Evolutionary conservation across 139 green algal species (phyloP), one percentile per base, ranked within the genome.

Genomic region (Penium margaritaceum): DNA sequence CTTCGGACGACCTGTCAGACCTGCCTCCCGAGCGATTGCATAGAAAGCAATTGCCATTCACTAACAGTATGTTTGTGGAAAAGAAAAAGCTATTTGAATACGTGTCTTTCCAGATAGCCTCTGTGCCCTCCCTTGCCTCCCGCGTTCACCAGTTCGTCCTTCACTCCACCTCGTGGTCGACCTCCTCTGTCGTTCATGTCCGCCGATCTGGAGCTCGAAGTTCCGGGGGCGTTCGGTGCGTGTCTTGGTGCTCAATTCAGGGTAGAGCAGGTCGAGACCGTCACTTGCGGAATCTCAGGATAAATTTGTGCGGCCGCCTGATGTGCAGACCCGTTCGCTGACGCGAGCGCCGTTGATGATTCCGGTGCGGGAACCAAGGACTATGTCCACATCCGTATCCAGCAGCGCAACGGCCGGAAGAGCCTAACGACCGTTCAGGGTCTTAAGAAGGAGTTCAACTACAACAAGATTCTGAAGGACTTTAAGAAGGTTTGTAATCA

Each of bases 401-500:
- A 99, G 84, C 94, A 96, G 76, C 85, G 94, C 66, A 99, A 99
- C 87, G 94, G 94, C 70, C 89, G 90, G 57, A 99, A 99, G 83
- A 90, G 74, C 29, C 82, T 99, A 87, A 99, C 94, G 1, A 99
- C 94, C 5, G 87, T 98, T 1, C 91, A 92, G 85, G 77, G 53
- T 29, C 29, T 83, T 3, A 88, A 93, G 63, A 85, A 94, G 77
- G 81, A 75, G 2, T 97, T 93, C 72, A 93, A 98, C 70, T 95
- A 97, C 83, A 96, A 96, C 82, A 97, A 97, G 32, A 90, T 99
- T 14, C 79, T 99, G 15, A 99, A 99, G 74, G 94, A 91, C 1
- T 90, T 98, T 70, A 98, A 98, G 88, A 99, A 99, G 80, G 62
- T 82, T n/a, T n/a, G n/a, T n/a, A n/a, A n/a, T n/a, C n/a, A n/a